A percentile compares a stretch with the other conserved stretches of the same genome.
Evolutionary conservation across 495 filamentous ascomycete genomes (phyloP).

Genomic region (Parathielavia appendiculata): DNA sequence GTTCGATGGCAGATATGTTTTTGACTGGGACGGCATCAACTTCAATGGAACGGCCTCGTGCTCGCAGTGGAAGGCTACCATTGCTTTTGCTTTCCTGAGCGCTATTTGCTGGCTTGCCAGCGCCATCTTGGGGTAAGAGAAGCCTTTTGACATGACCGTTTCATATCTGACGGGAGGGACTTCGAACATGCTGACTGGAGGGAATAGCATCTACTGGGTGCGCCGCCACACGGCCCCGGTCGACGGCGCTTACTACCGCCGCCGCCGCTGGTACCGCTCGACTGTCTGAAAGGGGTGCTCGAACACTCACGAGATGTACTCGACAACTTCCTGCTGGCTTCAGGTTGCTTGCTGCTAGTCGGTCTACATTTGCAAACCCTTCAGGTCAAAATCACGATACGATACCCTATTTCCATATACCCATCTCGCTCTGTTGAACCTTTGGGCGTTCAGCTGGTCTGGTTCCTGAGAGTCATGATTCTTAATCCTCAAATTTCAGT

Average conservation of each 20-base stretch:
- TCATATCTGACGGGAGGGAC: too few species aligned
- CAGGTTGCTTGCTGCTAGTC: background rate
- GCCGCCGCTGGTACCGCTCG: constrained; percentile 41
- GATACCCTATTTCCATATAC: background rate
- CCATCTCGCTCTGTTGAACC: background rate
- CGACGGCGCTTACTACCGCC: constrained; percentile 23
- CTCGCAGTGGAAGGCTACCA: constrained; percentile 58
- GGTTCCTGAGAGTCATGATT: background rate
- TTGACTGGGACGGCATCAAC: constrained; percentile 87
- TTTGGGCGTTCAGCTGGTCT: too few species aligned
- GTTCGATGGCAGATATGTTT: constrained; percentile 56
- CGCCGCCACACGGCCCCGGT: constrained; percentile 27
- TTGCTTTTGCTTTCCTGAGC: constrained; percentile 64
- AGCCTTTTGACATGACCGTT: background rate
- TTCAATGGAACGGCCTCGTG: constrained; percentile 67
- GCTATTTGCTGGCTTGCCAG: constrained; percentile 62
- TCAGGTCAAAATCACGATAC: background rate
- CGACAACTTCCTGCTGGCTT: background rate
- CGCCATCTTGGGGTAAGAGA: constrained; percentile 42
- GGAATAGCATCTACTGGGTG: constrained; percentile 39
- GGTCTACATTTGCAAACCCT: background rate
- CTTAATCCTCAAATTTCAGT: background rate
- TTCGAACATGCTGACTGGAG: constrained; percentile 11
- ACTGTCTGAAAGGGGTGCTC: constrained; percentile 38
- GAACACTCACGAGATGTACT: too few species aligned